phyloP scores from a whole-genome alignment of 2,329 filamentous ascomycete species.

The Microcyclospora tardicrescens region DNA sequence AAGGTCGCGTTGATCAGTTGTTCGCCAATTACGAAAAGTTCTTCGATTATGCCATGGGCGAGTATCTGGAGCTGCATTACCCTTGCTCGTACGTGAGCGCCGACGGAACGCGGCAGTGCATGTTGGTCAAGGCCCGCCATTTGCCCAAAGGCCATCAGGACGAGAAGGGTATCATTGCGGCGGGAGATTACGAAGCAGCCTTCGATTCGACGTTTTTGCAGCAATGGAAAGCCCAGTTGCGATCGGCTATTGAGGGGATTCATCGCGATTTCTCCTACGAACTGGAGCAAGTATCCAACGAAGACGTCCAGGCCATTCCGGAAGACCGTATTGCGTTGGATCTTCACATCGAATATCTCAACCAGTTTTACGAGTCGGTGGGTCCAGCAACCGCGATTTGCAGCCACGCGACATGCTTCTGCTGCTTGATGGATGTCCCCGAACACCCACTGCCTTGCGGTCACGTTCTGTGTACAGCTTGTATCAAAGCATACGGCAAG shows the following conservation, averaged over 20 bases:
- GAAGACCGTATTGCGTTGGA: conserved; percentile 20
- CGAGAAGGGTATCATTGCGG: conserved; percentile 30
- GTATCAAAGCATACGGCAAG: conserved; percentile 26
- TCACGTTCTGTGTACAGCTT: conserved; percentile 33
- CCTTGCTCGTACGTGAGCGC: conserved; percentile 30
- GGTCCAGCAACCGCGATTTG: conserved; percentile 24
- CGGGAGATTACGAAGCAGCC: conserved; percentile 28
- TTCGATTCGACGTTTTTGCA: conserved; percentile 23
- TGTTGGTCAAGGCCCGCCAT: conserved; percentile 22
- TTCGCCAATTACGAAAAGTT: conserved; percentile 32
- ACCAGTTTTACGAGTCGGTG: conserved; percentile 27
- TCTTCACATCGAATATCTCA: conserved; percentile 19
- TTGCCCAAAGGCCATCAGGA: conserved; percentile 30
- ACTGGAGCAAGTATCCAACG: conserved; percentile 16
- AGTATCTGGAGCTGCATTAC: conserved; percentile 34
- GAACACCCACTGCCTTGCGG: conserved; percentile 34
- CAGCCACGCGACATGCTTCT: conserved; percentile 31
- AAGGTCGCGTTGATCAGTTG: conserved; percentile 25
- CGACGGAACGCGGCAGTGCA: conserved; percentile 20
- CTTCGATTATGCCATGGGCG: conserved; percentile 30
- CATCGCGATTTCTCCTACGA: conserved; percentile 21
- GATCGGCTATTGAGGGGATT: conserved; percentile 16
- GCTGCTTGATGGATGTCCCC: conserved; percentile 32
- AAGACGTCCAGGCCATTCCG: conserved; percentile 16
- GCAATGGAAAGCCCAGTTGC: conserved; percentile 18